A percentile compares a stretch with the other conserved stretches of the same genome.
Evolutionary conservation across 179 eudicot species (phyloP).

Genomic region (Silene coronaria): DNA sequence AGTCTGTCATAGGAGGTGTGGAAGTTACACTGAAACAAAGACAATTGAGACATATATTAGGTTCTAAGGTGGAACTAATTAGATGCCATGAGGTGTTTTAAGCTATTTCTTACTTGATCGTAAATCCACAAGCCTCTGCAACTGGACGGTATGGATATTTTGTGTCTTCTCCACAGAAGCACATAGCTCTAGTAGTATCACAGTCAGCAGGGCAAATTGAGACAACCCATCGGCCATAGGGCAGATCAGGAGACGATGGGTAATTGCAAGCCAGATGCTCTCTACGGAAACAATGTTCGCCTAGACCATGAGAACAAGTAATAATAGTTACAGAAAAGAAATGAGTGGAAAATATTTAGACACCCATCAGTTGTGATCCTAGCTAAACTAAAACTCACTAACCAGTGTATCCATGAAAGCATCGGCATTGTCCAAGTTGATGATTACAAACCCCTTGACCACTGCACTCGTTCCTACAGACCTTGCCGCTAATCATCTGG

Average conservation of each 20-base stretch:
- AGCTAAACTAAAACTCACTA: conserved; percentile 27
- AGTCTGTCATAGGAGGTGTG: conserved; percentile 48
- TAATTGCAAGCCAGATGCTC: conserved; percentile 60
- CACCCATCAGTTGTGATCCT: neutral
- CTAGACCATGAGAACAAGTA: conserved; percentile 38
- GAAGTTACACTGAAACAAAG: conserved; percentile 44
- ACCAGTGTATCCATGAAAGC: conserved; percentile 90
- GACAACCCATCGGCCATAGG: conserved; percentile 84
- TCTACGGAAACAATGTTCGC: conserved; percentile 65
- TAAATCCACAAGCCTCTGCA: conserved; percentile 84
- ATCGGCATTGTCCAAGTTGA: conserved; percentile 74
- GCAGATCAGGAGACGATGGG: conserved; percentile 54
- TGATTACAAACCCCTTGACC: conserved; percentile 83
- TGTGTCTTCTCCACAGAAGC: conserved; percentile 94
- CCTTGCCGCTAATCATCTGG: conserved; percentile 67
- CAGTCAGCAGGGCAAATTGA: conserved; percentile 83
- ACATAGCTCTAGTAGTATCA: conserved; percentile 86
- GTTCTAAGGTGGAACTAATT: neutral
- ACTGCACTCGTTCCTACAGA: conserved; percentile 60
- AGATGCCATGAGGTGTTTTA: neutral
- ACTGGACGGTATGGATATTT: conserved; percentile 90
- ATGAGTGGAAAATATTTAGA: neutral
- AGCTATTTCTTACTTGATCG: conserved; percentile 46
- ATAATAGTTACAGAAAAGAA: neutral
- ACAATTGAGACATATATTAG: conserved; percentile 7